These are phyloP conservation scores for Leccinum subtestaceum DNA, from an alignment of 768 basidiomycete species.

Conservation along the genomic window DNA sequence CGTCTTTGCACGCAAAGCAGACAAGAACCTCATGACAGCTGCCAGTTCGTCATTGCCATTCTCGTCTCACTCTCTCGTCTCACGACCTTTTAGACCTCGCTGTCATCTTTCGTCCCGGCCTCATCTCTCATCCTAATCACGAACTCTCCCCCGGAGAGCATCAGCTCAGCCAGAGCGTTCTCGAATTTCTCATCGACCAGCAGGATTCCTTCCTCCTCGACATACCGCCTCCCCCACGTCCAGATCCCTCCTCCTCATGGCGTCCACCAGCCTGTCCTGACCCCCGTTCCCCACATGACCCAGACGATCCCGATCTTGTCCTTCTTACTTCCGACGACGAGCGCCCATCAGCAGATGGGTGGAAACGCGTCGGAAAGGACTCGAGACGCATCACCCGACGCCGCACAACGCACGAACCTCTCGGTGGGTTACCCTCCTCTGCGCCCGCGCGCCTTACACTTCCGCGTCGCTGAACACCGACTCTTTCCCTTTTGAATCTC, in stretches of 20 bases:
- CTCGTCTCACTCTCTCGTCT: not conserved
- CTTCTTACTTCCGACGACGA: constrained; percentile 50
- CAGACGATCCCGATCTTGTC: constrained; percentile 47
- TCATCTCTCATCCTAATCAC: constrained; percentile 86
- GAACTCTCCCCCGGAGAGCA: constrained; percentile 86
- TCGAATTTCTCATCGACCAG: constrained; percentile 95
- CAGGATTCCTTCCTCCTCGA: constrained; percentile 95
- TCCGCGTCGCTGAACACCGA: constrained; percentile 28
- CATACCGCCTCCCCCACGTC: constrained; percentile 64
- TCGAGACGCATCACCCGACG: constrained; percentile 48
- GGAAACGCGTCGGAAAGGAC: constrained; percentile 49
- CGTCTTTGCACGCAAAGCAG: constrained; percentile 88
- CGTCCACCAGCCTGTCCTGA: constrained; percentile 19
- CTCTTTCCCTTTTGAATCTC: constrained; percentile 10
- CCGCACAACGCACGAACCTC: constrained; percentile 53
- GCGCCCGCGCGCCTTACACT: constrained; percentile 29
- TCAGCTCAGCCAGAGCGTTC: constrained; percentile 80
- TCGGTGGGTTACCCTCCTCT: constrained; percentile 35
- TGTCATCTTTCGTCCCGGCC: constrained; percentile 93
- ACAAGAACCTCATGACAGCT: constrained; percentile 95
- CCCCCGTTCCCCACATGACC: constrained; percentile 16
- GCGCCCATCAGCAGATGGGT: constrained; percentile 44
- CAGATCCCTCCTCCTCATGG: constrained; percentile 31
- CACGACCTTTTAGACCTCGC: constrained; percentile 70
- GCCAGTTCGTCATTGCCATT: constrained; percentile 58